Conservation (phyloP, 495 filamentous ascomycete species). For the Neurospora africana region DNA sequence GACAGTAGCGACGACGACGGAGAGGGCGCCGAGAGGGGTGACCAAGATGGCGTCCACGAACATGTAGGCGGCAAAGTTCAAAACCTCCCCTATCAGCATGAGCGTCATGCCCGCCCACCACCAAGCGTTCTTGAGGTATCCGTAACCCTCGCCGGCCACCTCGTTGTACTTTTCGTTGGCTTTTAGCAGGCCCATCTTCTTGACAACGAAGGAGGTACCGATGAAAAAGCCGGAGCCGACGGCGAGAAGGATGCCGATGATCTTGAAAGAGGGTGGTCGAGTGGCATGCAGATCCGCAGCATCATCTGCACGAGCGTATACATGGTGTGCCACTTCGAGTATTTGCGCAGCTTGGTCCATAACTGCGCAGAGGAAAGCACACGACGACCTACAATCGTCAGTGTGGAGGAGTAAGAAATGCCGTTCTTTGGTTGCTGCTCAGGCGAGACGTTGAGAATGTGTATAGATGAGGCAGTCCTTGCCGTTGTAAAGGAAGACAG, state of each 20-base stretch:
- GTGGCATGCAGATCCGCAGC: conserved; percentile 2
- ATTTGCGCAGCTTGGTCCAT: conserved; percentile 34
- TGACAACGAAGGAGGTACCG: conserved; percentile 88
- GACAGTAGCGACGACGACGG: conserved; percentile 87
- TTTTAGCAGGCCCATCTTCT: conserved; percentile 81
- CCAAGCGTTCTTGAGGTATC: conserved; percentile 89
- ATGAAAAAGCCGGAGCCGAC: conserved; percentile 89
- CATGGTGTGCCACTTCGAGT: conserved; percentile 28
- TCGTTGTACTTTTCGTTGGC: conserved; percentile 97
- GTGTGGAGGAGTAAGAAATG: background rate
- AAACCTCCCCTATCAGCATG: conserved; percentile 94
- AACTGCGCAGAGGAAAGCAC: conserved; percentile 9
- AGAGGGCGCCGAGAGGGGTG: conserved; percentile 87
- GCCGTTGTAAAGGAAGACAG: background rate
- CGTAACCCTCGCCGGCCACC: conserved; percentile 92
- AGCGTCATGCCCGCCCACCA: conserved; percentile 97
- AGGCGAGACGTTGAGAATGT: background rate
- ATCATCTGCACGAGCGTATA: conserved; percentile 31
- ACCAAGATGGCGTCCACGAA: conserved; percentile 97
- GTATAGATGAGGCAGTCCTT: background rate
- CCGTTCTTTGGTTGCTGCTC: background rate
- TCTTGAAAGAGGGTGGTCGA: conserved; percentile 57
- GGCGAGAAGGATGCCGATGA: conserved; percentile 77
- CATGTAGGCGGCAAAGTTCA: conserved; percentile 95
- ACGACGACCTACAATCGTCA: conserved; percentile 14